These are phyloP conservation scores for Parachaetomium inaequale DNA, from an alignment of 495 filamentous ascomycete genomes.

Conservation along the genomic window DNA sequence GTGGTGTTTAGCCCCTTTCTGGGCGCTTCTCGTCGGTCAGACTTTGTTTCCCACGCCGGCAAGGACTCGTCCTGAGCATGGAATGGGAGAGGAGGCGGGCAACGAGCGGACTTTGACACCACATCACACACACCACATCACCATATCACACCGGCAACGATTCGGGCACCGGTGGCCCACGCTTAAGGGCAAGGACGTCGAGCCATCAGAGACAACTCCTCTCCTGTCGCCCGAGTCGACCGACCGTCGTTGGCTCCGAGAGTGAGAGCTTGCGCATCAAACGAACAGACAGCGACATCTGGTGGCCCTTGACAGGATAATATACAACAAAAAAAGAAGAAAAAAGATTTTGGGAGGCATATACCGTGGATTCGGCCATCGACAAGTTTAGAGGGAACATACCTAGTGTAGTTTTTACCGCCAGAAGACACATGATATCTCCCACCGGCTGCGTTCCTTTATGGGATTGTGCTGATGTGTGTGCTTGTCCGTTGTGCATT, in stretches of 20 bases:
- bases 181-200: not conserved
- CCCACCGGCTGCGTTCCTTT: not conserved
- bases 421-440: slow-evolving; percentile 20
- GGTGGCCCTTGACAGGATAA: not conserved
- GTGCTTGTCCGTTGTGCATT: not conserved
- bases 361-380: slow-evolving; percentile 17
- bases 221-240: slow-evolving; percentile 4
- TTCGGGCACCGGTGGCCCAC: not conserved
- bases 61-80: not conserved
- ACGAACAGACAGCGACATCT: not conserved
- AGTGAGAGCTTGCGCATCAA: not conserved
- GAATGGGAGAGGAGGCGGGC: not conserved
- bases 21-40: not conserved
- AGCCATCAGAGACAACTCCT: not conserved
- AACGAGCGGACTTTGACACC: not conserved
- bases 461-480: not conserved
- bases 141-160: not conserved
- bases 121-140: slow-evolving; percentile 2
- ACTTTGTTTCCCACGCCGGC: not conserved
- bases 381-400: slow-evolving; percentile 21
- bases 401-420: slow-evolving; percentile 20
- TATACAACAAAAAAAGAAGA: slow-evolving; percentile 13
- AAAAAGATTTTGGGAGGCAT: slow-evolving; percentile 19
- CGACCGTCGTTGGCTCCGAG: not conserved
- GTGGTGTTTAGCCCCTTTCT: not conserved